phyloP scores from a whole-genome alignment of 2,329 filamentous ascomycete species.

The Coniochaeta sp. region DNA sequence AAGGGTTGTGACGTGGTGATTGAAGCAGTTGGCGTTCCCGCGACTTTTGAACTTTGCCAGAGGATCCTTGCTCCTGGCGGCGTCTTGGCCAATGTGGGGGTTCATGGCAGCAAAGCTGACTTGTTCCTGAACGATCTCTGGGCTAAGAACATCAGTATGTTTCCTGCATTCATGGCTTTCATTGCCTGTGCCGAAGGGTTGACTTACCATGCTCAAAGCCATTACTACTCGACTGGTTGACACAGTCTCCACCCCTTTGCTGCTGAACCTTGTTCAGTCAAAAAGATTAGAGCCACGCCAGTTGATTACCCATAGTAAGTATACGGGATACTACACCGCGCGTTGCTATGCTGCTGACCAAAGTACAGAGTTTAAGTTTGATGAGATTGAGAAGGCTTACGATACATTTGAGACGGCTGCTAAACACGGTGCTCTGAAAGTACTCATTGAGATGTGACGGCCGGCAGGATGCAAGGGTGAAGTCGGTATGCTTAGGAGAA shows the following conservation, averaged over 20 bases:
- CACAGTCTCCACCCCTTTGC: constrained; percentile 37
- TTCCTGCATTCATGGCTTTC: background rate
- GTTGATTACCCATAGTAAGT: constrained; percentile 37
- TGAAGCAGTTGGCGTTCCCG: constrained; percentile 47
- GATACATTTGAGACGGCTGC: constrained; percentile 31
- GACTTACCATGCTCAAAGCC: constrained; percentile 14
- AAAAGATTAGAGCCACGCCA: constrained; percentile 31
- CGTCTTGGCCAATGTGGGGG: constrained; percentile 48
- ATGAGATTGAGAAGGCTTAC: constrained; percentile 35
- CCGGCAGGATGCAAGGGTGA: too few relatives aligned
- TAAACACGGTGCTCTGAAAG: constrained; percentile 34
- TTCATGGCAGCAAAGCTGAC: constrained; percentile 45
- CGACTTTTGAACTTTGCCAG: constrained; percentile 46
- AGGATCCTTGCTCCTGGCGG: constrained; percentile 44
- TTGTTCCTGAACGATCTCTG: constrained; percentile 46
- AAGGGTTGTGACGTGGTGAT: constrained; percentile 49
- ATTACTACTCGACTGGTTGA: constrained; percentile 41
- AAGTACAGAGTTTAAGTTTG: constrained; percentile 28
- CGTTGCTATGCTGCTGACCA: background rate
- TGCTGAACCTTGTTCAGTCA: constrained; percentile 35
- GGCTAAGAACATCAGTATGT: constrained; percentile 43
- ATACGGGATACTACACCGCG: background rate
- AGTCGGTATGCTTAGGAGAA: too few relatives aligned
- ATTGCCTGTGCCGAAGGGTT: background rate
- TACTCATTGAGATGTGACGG: constrained; percentile 27